Evolutionary conservation across 2,329 filamentous ascomycete genomes (phyloP), one percentile per base, ranked within the genome.

Genomic region (Trichoderma koningii): DNA sequence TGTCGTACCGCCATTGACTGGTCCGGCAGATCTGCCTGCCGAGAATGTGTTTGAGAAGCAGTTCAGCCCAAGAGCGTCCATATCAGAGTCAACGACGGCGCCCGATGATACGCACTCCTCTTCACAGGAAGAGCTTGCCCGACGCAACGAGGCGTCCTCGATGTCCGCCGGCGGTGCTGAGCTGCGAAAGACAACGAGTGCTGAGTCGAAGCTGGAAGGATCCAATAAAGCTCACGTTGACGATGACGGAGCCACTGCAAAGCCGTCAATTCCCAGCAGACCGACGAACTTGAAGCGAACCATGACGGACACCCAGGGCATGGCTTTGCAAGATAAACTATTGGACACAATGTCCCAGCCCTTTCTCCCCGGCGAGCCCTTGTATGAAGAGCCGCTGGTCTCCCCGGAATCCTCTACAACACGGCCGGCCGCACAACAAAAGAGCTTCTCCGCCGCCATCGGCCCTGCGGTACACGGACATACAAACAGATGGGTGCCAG

Each of bases 401-500:
- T 86, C 84, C 19, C 82, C 84, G 60, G 79, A 73, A 62, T 66
- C 21, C 21, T 23, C 74, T 38, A 70, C 77, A 41, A 70, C 77
- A 34, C 76, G 76, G 51, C 79, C 79, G 61, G 73, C 76, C 52
- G 77, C 79, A 64, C 74, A 74, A 9, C 76, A 75, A 44, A 78
- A 77, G 19, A 73, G 76, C 60, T 80, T 83, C 26, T 78, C 85
- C 2, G 78, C 78, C 17, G 75, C 80, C n/a, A 69, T 85, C 2
- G 82, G 81, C 12, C 81, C 89, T 17, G 81, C 84, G 10, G 84
- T 91, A n/a, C 94, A 97, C 76, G 90, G 90, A 9, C 93, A 97
- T 77, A 90, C 92, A 65, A 95, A 91, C 71, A 87, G 95, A 76
- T 97, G 93, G 88, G 89, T 91, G 15, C 93, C 93, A 7, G 91